A percentile compares a stretch with the other conserved stretches of the same genome.
Evolutionary conservation across 768 basidiomycete species (phyloP).

Genomic region (Lentinula aciculospora): DNA sequence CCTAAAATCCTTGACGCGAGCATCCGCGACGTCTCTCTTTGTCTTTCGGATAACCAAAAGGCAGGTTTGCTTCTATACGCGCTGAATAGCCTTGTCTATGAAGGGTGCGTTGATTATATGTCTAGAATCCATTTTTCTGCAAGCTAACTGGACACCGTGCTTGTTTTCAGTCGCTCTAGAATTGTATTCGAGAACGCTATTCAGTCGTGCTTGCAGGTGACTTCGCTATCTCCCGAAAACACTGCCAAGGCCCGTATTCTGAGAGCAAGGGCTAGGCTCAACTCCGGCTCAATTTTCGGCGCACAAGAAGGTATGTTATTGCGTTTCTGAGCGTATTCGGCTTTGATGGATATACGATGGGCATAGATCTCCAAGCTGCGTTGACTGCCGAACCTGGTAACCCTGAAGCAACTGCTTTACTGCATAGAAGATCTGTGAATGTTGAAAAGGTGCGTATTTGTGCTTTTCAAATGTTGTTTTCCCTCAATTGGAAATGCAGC

Average conservation of each 20-base stretch:
- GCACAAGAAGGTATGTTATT: slow-evolving; percentile 55
- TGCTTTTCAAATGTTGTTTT: not conserved
- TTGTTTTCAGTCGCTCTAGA: slow-evolving; percentile 41
- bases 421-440: slow-evolving; percentile 49
- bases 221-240: slow-evolving; percentile 43
- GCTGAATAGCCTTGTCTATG: slow-evolving; percentile 73
- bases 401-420: slow-evolving; percentile 57
- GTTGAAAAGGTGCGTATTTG: slow-evolving; percentile 47
- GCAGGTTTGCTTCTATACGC: slow-evolving; percentile 71
- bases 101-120: slow-evolving; percentile 44
- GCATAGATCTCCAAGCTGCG: slow-evolving; percentile 60
- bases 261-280: slow-evolving; percentile 61
- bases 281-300: slow-evolving; percentile 51
- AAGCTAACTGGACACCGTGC: not conserved
- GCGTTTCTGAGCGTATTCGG: slow-evolving; percentile 3
- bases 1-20: slow-evolving; percentile 74
- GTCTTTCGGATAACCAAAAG: slow-evolving; percentile 60
- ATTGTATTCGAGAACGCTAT: slow-evolving; percentile 69
- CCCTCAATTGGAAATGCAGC: not conserved
- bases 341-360: slow-evolving; percentile 2
- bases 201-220: slow-evolving; percentile 61
- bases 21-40: slow-evolving; percentile 59
- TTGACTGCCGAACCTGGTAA: slow-evolving; percentile 62
- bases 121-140: not conserved
- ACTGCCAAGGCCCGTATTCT: slow-evolving; percentile 58